Evolutionary conservation across 768 basidiomycete genomes (phyloP).

Genomic region (Podaxis mareebaensis): DNA sequence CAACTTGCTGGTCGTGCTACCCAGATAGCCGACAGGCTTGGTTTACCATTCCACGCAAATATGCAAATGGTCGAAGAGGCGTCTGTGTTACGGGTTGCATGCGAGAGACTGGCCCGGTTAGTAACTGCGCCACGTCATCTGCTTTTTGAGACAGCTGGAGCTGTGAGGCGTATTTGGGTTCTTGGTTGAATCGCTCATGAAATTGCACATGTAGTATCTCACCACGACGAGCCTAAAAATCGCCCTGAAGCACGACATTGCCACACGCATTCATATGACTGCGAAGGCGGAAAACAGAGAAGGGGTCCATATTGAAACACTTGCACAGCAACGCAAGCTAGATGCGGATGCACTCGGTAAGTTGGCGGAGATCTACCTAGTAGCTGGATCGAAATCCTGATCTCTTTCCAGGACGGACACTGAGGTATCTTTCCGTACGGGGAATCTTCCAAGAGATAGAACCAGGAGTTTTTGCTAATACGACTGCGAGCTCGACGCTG

Average conservation of each 20-base stretch:
- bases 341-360: background rate
- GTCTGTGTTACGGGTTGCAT: background rate
- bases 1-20: background rate
- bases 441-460: background rate
- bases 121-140: background rate
- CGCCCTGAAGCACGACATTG: background rate
- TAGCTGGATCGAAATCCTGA: background rate
- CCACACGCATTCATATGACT: background rate
- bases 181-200: background rate
- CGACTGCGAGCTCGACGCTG: background rate
- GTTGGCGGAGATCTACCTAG: background rate
- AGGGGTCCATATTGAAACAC: background rate
- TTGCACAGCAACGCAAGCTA: background rate
- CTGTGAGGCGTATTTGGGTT: background rate
- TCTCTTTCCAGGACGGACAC: background rate
- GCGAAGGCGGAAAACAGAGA: background rate
- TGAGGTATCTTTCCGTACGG: background rate
- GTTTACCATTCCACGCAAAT: background rate
- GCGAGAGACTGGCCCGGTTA: background rate
- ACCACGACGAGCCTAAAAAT: background rate
- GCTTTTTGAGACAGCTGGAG: background rate
- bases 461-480: background rate
- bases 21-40: background rate
- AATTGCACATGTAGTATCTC: background rate
- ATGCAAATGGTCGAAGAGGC: background rate